These are phyloP conservation scores for Xerocomus brunneocitrinus DNA, from an alignment of 768 basidiomycete species.

Conservation along the genomic window DNA sequence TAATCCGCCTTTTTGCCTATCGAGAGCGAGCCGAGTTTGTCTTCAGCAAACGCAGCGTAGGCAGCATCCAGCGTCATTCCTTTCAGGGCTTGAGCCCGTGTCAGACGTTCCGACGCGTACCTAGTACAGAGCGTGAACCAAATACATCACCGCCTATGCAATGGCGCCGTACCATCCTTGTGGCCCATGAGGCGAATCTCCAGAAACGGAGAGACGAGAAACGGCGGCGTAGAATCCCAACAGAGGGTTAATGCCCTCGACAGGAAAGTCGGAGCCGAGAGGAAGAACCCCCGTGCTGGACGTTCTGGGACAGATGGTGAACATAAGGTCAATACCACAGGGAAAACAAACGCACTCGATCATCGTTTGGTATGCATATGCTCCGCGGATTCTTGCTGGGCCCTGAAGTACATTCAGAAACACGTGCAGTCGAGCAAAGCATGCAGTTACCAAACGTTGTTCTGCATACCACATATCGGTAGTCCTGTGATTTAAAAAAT, in stretches of 20 bases:
- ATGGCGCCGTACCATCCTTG: slow-evolving; percentile 65
- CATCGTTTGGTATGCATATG: slow-evolving; percentile 85
- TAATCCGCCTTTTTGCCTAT: slow-evolving; percentile 86
- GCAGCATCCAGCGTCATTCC: slow-evolving; percentile 91
- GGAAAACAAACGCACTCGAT: slow-evolving; percentile 47
- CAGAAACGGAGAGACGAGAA: slow-evolving; percentile 61
- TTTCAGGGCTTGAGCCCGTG: slow-evolving; percentile 76
- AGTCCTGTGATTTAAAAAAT: slow-evolving; percentile 41
- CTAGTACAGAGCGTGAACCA: slow-evolving; percentile 37
- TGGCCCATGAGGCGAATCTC: slow-evolving; percentile 76
- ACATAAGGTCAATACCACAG: background rate
- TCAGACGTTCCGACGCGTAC: slow-evolving; percentile 73
- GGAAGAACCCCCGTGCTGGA: slow-evolving; percentile 59
- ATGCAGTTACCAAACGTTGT: slow-evolving; percentile 52
- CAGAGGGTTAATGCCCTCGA: slow-evolving; percentile 87
- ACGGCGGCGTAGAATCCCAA: slow-evolving; percentile 89
- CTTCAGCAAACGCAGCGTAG: slow-evolving; percentile 78
- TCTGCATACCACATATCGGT: slow-evolving; percentile 95
- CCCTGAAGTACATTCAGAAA: slow-evolving; percentile 45
- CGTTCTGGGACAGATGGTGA: slow-evolving; percentile 30
- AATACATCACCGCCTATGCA: background rate
- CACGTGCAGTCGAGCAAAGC: background rate
- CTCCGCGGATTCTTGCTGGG: slow-evolving; percentile 73
- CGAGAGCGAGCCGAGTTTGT: slow-evolving; percentile 63
- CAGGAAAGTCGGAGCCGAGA: slow-evolving; percentile 91